Percentiles rank a stretch among this genome's conserved stretches.
These are phyloP conservation scores for Beauveria rudraprayagi DNA, from an alignment of 2,329 filamentous ascomycete genomes.

Conservation along the genomic window DNA sequence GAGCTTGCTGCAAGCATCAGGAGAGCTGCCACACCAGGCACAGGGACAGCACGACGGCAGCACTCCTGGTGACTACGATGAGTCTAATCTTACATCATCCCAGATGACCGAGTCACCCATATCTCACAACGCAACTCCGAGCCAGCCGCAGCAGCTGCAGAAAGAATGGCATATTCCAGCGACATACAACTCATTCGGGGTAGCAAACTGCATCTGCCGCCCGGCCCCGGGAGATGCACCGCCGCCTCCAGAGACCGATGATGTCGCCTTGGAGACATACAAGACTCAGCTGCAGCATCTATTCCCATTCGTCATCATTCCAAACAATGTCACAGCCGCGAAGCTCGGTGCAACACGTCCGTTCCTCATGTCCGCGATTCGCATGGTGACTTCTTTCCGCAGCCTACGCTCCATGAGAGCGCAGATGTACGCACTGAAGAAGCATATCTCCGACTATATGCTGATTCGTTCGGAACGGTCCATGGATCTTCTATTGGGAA, in stretches of 20 bases:
- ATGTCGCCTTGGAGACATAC: slow-evolving; percentile 37
- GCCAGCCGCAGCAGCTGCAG: slow-evolving; percentile 4
- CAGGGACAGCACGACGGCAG: neutral
- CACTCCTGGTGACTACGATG: slow-evolving; percentile 6
- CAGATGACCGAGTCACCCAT: slow-evolving; percentile 8
- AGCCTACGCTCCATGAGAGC: slow-evolving; percentile 39
- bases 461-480: slow-evolving; percentile 42
- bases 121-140: neutral
- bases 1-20: slow-evolving; percentile 36
- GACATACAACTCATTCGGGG: slow-evolving; percentile 38
- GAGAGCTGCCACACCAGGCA: slow-evolving; percentile 23
- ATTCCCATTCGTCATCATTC: slow-evolving; percentile 41
- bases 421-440: slow-evolving; percentile 41
- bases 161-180: slow-evolving; percentile 28
- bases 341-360: slow-evolving; percentile 33
- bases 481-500: slow-evolving; percentile 40
- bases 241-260: slow-evolving; percentile 36
- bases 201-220: slow-evolving; percentile 39
- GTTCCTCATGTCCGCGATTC: slow-evolving; percentile 41
- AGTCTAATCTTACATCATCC: slow-evolving; percentile 3
- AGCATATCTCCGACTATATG: slow-evolving; percentile 39
- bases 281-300: slow-evolving; percentile 33
- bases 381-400: slow-evolving; percentile 41
- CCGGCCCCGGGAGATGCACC: slow-evolving; percentile 31
- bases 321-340: slow-evolving; percentile 25